These are phyloP conservation scores for Salix caprea DNA, from an alignment of 345 rosid genomes.

Conservation along the genomic window DNA sequence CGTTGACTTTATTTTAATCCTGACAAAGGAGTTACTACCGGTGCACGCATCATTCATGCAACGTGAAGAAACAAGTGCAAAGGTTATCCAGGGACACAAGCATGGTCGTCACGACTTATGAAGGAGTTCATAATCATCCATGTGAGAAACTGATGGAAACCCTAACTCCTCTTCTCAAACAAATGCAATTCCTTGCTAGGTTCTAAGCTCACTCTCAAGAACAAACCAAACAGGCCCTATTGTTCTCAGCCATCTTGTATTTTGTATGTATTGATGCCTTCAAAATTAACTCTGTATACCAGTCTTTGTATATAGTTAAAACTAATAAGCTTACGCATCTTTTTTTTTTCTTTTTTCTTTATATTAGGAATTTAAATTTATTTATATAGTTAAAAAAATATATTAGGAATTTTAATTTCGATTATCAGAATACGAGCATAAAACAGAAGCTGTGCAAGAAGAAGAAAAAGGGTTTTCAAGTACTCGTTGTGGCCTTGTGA, in stretches of 20 bases:
- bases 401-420: not conserved
- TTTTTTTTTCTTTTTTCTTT: too few species aligned
- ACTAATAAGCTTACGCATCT: not conserved
- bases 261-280: not conserved
- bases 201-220: constrained; percentile 24
- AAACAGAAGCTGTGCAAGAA: not conserved
- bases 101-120: constrained; percentile 80
- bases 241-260: not conserved
- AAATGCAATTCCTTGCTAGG: constrained; percentile 75
- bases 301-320: not conserved
- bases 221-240: not conserved
- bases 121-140: constrained; percentile 82
- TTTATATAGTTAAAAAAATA: not conserved
- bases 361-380: too few species aligned
- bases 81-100: constrained; percentile 71
- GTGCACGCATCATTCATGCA: constrained; percentile 93
- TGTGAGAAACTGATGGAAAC: constrained; percentile 91
- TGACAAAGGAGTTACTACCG: constrained; percentile 73
- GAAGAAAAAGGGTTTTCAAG: too few species aligned
- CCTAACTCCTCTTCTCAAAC: constrained; percentile 81
- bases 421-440: not conserved
- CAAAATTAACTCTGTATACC: not conserved
- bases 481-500: too few species aligned
- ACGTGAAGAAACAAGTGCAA: constrained; percentile 90
- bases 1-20: not conserved